These are phyloP conservation scores for Umbelopsis sp. DNA, from an alignment of 192 early-diverging fungal species.

Conservation along the genomic window DNA sequence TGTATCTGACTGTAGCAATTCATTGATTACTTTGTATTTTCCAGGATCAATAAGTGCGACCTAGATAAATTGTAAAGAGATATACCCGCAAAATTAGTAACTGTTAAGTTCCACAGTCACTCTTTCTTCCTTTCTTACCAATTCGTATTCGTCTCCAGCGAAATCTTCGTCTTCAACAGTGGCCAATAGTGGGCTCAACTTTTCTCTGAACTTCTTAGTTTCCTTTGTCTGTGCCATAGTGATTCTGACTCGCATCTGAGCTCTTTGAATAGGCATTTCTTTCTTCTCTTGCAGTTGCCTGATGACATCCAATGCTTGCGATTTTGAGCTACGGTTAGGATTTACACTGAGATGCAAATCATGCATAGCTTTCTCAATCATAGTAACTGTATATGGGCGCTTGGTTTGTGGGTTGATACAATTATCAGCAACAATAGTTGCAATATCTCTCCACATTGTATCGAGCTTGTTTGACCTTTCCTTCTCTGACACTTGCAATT, in stretches of 20 bases:
- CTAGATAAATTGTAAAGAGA: conserved; percentile 38
- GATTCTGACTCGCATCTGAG: conserved; percentile 92
- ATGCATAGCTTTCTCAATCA: conserved; percentile 98
- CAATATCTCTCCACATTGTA: conserved; percentile 87
- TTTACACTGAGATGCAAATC: conserved; percentile 93
- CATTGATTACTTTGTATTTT: conserved; percentile 82
- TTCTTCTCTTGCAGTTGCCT: conserved; percentile 87
- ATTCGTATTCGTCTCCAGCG: conserved; percentile 81
- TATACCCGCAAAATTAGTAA: too few relatives aligned
- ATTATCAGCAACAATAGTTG: conserved; percentile 92
- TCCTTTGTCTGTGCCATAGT: conserved; percentile 77
- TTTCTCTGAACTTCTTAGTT: conserved; percentile 85
- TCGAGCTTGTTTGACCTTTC: conserved; percentile 88
- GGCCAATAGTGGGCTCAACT: conserved; percentile 59
- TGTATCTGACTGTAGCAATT: conserved; percentile 80
- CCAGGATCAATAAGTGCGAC: conserved; percentile 90
- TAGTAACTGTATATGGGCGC: conserved; percentile 93
- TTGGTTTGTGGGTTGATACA: conserved; percentile 96
- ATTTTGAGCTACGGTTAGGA: conserved; percentile 86
- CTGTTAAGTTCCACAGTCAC: too few relatives aligned
- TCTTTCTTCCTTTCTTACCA: conserved; percentile 50
- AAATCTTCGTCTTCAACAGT: conserved; percentile 76
- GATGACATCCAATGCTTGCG: conserved; percentile 94
- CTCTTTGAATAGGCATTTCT: conserved; percentile 89
- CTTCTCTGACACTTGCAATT: conserved; percentile 95